Percentiles rank a stretch among this genome's conserved stretches.
Conservation (phyloP, 225 moss, liverwort and hornwort species). For the Bryoerythrophyllum caledonicum region DNA sequence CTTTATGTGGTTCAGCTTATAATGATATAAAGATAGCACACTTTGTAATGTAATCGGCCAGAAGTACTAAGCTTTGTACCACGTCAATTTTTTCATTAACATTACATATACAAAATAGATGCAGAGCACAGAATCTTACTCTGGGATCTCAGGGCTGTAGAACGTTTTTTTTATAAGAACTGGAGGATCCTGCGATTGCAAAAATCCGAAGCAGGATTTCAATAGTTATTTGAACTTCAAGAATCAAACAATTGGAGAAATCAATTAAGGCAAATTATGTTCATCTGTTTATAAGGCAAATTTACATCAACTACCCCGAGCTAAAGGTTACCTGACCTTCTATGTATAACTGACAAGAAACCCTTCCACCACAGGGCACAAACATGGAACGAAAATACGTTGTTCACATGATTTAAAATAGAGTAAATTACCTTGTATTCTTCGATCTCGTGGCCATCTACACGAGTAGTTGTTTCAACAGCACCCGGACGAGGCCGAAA, state of each 20-base stretch:
- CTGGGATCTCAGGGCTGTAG: constrained; percentile 67
- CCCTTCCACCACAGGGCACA: background rate
- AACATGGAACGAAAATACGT: background rate
- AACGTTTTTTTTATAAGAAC: constrained; percentile 74
- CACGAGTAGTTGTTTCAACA: constrained; percentile 55
- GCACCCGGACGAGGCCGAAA: constrained; percentile 77
- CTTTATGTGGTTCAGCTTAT: background rate
- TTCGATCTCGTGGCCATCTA: constrained; percentile 92
- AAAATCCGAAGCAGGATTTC: constrained; percentile 1
- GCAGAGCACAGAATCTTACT: constrained; percentile 47
- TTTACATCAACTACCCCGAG: background rate
- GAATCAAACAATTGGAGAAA: constrained; percentile 1
- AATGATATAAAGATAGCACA: background rate
- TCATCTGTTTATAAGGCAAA: background rate
- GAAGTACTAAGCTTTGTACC: constrained; percentile 3
- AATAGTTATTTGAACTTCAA: background rate
- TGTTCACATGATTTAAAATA: background rate
- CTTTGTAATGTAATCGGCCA: background rate
- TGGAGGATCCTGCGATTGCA: constrained; percentile 76
- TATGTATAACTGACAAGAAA: background rate
- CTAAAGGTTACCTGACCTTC: constrained; percentile 9
- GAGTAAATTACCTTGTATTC: constrained; percentile 67
- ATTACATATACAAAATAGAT: constrained; percentile 13
- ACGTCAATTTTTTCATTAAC: background rate
- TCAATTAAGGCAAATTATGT: background rate